phyloP scores from a whole-genome alignment of 768 basidiomycete genomes.

The Mycena rebaudengoi region DNA sequence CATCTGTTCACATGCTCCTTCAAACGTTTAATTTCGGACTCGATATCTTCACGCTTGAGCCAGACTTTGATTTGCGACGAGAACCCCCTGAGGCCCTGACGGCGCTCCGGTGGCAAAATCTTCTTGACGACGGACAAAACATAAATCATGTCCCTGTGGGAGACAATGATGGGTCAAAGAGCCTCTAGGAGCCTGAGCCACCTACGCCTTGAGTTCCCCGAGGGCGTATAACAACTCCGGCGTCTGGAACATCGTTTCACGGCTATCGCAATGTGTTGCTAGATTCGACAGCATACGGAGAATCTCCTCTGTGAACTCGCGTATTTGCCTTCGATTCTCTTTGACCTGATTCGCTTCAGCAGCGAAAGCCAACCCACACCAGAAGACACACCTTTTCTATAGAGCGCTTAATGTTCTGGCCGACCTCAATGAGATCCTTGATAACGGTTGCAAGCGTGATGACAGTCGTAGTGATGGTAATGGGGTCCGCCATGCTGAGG shows the following conservation, averaged over 20 bases:
- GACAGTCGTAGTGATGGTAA: background rate
- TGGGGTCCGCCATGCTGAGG: slow-evolving; percentile 6
- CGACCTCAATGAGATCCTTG: slow-evolving; percentile 11
- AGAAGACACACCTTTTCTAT: slow-evolving; percentile 19
- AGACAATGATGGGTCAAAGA: no score
- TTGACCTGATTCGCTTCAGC: background rate
- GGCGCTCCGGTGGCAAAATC: background rate
- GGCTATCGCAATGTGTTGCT: background rate
- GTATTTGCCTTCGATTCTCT: slow-evolving; percentile 11
- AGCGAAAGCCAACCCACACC: no score
- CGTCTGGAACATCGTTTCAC: background rate
- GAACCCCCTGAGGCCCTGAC: background rate
- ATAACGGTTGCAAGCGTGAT: slow-evolving; percentile 18
- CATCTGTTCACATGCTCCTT: slow-evolving; percentile 20
- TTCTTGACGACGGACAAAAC: background rate
- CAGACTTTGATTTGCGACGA: slow-evolving; percentile 11
- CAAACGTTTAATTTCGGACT: slow-evolving; percentile 5
- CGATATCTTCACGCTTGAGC: slow-evolving; percentile 19
- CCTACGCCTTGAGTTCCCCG: slow-evolving; percentile 8
- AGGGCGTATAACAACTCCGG: slow-evolving; percentile 11
- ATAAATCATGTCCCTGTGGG: slow-evolving; percentile 11
- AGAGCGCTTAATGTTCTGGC: slow-evolving; percentile 4
- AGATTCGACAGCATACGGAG: background rate
- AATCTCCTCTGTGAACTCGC: slow-evolving; percentile 12
- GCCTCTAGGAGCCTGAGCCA: background rate